Percentiles rank a stretch among this genome's conserved stretches.
These are phyloP conservation scores for Globisporangium cystogenes DNA, from an alignment of 352 stramenopile genomes.

Conservation along the genomic window DNA sequence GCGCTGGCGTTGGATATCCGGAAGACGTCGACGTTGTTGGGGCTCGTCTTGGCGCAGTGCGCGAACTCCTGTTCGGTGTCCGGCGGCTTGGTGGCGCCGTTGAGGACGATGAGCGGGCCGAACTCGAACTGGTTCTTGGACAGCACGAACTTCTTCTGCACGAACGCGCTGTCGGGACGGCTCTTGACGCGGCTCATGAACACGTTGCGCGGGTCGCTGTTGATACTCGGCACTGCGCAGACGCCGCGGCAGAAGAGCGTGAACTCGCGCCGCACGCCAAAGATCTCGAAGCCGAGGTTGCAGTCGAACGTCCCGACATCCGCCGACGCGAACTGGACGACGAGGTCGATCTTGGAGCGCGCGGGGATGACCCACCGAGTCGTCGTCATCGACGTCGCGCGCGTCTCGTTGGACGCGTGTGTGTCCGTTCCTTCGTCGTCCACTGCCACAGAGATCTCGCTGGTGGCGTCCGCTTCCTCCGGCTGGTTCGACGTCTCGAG, in stretches of 20 bases:
- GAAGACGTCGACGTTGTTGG: slow-evolving; percentile 87
- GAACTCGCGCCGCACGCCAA: slow-evolving; percentile 81
- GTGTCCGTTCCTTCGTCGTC: background rate
- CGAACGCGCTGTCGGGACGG: slow-evolving; percentile 46
- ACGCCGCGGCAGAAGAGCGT: slow-evolving; percentile 75
- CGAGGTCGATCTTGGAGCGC: slow-evolving; percentile 47
- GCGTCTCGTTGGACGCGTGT: slow-evolving; percentile 4
- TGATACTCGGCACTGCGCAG: slow-evolving; percentile 90
- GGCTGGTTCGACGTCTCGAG: slow-evolving; percentile 3
- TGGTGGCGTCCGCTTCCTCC: background rate
- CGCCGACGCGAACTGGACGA: slow-evolving; percentile 75
- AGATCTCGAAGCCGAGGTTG: slow-evolving; percentile 88
- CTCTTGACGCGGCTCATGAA: slow-evolving; percentile 93
- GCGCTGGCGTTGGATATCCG: slow-evolving; percentile 88
- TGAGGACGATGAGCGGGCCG: slow-evolving; percentile 80
- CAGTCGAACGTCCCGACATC: slow-evolving; percentile 81
- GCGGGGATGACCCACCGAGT: slow-evolving; percentile 78
- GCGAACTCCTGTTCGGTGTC: slow-evolving; percentile 44
- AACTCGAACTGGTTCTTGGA: slow-evolving; percentile 91
- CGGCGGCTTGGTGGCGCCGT: slow-evolving; percentile 13
- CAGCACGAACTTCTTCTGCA: slow-evolving; percentile 91
- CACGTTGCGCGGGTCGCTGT: slow-evolving; percentile 90
- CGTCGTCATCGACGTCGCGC: slow-evolving; percentile 1
- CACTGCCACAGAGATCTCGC: background rate
- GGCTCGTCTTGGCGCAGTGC: slow-evolving; percentile 35